phyloP scores from a whole-genome alignment of 352 stramenopile species.

The Pythium guiyangense region DNA sequence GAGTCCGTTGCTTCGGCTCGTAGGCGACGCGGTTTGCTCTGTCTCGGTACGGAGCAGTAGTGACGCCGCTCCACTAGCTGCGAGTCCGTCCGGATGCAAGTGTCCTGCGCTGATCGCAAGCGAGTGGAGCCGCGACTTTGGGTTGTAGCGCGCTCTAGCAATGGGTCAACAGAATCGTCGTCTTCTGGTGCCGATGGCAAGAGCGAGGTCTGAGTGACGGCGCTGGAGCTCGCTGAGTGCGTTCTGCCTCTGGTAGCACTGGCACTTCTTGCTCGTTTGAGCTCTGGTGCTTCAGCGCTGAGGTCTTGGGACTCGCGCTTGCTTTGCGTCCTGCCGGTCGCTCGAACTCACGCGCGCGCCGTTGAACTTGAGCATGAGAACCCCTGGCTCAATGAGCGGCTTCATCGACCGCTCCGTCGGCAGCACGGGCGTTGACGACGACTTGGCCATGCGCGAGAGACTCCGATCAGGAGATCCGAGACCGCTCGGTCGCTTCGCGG shows the following conservation, averaged over 20 bases:
- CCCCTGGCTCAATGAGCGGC: conserved; percentile 30
- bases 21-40: no score
- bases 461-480: conserved; percentile 15
- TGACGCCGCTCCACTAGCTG: background rate
- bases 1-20: no score
- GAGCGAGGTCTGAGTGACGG: conserved; percentile 6
- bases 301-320: background rate
- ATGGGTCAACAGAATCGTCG: background rate
- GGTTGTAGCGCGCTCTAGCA: no score
- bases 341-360: conserved; percentile 6
- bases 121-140: no score
- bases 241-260: background rate
- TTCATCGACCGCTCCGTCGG: conserved; percentile 13
- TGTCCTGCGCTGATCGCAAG: no score
- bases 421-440: conserved; percentile 29
- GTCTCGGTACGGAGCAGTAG: background rate
- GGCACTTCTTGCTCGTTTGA: background rate
- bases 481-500: conserved; percentile 14
- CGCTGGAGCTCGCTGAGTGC: conserved; percentile 4
- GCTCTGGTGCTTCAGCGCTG: background rate
- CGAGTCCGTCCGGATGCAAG: no score
- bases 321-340: background rate
- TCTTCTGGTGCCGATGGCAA: background rate
- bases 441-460: conserved; percentile 17
- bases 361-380: conserved; percentile 29